Evolutionary conservation across 805 yeast genomes (phyloP), one percentile per base, ranked within the genome.

Genomic region (Lipomyces lipofer): DNA sequence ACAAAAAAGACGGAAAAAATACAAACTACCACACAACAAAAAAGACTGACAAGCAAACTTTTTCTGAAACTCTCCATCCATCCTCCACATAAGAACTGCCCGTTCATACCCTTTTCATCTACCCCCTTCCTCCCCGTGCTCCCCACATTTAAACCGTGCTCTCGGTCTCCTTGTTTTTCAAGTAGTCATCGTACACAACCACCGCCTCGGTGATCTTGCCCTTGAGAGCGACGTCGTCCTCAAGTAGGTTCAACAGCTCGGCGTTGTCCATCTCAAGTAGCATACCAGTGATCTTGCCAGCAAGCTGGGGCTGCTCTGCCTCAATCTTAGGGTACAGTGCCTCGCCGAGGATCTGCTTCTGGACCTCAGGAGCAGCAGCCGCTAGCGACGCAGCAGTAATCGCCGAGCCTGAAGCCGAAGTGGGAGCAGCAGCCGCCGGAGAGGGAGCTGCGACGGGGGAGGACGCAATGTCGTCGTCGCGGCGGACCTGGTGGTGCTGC

Each of bases 211-310:
- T 86, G 71, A 92, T 89, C 74, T 90, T 96, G 73, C 84, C 83
- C 78, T 85, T 84, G 79, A 94, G 88, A 66, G 86, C 81, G 67
- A 83, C 90, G 63, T 89, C 96, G 72, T 91, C 94, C 70, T 88
- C 95, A 73, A 89, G 82, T 73, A 92, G 80, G 59, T 86, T 86
- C 69, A 91, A 76, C 67, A 94, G 87, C 77, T 92, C 97, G 69
- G 83, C 83, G 75, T 87, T 88, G 71, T 90, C 95, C 83, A 92
- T 84, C 72, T 91, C 97, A 71, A 94, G 82, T 79, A 94, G 83
- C 98, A 94, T 94, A 79, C 98, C 97, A 64, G 99, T 94, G 73
- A 94, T 88, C 80, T 91, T 92, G 78, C 97, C 96, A 65, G 97
- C 97, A 69, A 96, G 89, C 76, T 90, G 96, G 56, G 86, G 86